These are phyloP conservation scores for Vitis hybrid DNA, from an alignment of 177 flowering plant genomes.

Conservation along the genomic window DNA sequence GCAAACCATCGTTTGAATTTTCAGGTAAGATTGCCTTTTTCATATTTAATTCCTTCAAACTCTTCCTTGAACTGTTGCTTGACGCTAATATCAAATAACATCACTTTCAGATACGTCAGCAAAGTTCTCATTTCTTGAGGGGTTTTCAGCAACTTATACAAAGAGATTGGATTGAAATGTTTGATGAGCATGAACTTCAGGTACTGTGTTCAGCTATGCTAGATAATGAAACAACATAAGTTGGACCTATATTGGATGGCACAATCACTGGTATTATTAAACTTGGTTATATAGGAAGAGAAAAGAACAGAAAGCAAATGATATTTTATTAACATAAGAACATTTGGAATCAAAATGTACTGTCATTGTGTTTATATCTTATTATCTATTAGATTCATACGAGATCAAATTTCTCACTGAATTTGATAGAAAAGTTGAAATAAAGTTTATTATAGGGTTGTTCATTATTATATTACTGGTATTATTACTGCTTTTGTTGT, in stretches of 20 bases:
- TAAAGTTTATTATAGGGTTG: not conserved
- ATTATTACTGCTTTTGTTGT: no score
- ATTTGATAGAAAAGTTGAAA: not conserved
- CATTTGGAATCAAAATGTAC: not conserved
- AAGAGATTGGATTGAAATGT: conserved; percentile 96
- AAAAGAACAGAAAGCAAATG: no score
- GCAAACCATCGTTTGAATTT: conserved; percentile 87
- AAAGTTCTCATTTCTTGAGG: conserved; percentile 87
- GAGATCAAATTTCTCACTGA: no score
- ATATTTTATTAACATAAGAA: not conserved
- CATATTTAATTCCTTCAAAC: not conserved
- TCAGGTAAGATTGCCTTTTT: conserved; percentile 52
- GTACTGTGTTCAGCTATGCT: conserved; percentile 26
- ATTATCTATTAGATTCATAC: not conserved
- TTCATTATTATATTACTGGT: not conserved
- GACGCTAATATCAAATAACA: not conserved
- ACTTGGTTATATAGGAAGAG: not conserved
- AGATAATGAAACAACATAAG: not conserved
- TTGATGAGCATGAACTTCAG: conserved; percentile 98
- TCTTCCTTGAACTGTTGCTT: not conserved
- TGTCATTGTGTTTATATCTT: not conserved
- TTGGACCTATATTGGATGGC: not conserved
- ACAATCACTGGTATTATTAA: not conserved
- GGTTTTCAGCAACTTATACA: conserved; percentile 94
- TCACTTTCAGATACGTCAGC: conserved; percentile 78